These are phyloP conservation scores for Phytophthora agathidicida DNA, from an alignment of 352 stramenopile species.

Conservation along the genomic window DNA sequence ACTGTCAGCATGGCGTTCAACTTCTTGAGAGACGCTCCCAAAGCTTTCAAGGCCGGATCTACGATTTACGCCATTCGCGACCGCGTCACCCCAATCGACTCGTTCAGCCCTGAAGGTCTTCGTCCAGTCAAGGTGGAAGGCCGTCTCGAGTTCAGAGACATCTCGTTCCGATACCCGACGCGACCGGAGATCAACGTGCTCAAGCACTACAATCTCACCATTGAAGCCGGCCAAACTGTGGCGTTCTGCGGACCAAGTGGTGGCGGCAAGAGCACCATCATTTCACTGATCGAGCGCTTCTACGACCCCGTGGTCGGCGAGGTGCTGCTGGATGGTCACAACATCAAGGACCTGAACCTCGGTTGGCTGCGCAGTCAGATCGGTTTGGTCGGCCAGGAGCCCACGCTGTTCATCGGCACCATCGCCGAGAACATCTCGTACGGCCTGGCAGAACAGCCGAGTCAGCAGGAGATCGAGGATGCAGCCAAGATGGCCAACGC, in stretches of 20 bases:
- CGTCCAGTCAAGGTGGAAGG: constrained; percentile 29
- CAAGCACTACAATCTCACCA: constrained; percentile 82
- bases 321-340: constrained; percentile 77
- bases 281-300: constrained; percentile 62
- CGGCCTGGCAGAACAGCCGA: constrained; percentile 43
- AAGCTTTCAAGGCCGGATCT: constrained; percentile 65
- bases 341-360: constrained; percentile 78
- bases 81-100: constrained; percentile 43
- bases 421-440: constrained; percentile 69
- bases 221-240: constrained; percentile 70
- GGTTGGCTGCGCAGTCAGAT: constrained; percentile 64
- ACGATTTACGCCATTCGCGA: constrained; percentile 47
- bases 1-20: constrained; percentile 35
- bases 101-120: constrained; percentile 33
- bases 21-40: constrained; percentile 56
- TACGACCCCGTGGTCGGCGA: constrained; percentile 61
- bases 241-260: constrained; percentile 62
- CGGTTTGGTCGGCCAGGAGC: constrained; percentile 65
- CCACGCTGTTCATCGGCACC: constrained; percentile 64
- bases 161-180: constrained; percentile 82
- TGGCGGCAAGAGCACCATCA: constrained; percentile 54
- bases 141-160: constrained; percentile 61
- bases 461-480: constrained; percentile 74
- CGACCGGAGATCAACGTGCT: constrained; percentile 75
- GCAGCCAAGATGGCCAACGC: constrained; percentile 92